A percentile compares a stretch with the other conserved stretches of the same genome.
phyloP scores from a whole-genome alignment of 768 basidiomycete species.

The Kwoniella sp. region DNA sequence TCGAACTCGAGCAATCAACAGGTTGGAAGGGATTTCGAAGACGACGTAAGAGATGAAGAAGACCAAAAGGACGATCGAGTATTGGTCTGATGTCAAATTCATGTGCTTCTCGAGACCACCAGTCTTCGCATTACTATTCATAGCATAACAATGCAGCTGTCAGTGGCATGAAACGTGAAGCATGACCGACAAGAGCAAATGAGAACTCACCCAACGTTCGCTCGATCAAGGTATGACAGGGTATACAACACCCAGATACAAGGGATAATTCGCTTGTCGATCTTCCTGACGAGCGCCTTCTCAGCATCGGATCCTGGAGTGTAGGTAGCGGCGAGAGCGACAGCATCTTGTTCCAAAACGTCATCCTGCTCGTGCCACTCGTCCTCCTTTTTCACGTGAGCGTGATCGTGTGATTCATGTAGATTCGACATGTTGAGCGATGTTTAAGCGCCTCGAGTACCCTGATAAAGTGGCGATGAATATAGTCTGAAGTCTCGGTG shows the following conservation, averaged over 20 bases:
- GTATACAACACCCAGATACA: conserved; percentile 46
- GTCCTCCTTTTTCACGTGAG: conserved; percentile 28
- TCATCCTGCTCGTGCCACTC: conserved; percentile 38
- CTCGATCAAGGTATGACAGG: conserved; percentile 50
- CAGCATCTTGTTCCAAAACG: conserved; percentile 21
- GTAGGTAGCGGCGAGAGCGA: conserved; percentile 40
- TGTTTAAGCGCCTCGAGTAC: background rate
- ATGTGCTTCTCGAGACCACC: conserved; percentile 53
- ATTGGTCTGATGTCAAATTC: conserved; percentile 49
- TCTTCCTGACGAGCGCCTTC: conserved; percentile 41
- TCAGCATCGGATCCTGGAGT: conserved; percentile 42
- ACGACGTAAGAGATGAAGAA: conserved; percentile 45
- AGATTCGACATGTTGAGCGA: conserved; percentile 11
- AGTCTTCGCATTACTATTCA: conserved; percentile 48
- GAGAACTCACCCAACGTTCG: conserved; percentile 50
- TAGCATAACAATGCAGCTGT: background rate
- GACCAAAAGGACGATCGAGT: conserved; percentile 51
- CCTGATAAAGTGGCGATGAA: background rate
- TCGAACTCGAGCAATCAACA: conserved; percentile 48
- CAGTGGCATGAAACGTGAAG: too few relatives aligned
- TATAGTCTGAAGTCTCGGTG: background rate
- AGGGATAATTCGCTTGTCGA: conserved; percentile 46
- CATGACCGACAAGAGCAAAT: too few relatives aligned
- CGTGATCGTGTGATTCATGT: background rate
- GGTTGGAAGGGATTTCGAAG: conserved; percentile 50